These are phyloP conservation scores for Podaxis sp. DNA, from an alignment of 768 basidiomycete genomes.

Conservation along the genomic window DNA sequence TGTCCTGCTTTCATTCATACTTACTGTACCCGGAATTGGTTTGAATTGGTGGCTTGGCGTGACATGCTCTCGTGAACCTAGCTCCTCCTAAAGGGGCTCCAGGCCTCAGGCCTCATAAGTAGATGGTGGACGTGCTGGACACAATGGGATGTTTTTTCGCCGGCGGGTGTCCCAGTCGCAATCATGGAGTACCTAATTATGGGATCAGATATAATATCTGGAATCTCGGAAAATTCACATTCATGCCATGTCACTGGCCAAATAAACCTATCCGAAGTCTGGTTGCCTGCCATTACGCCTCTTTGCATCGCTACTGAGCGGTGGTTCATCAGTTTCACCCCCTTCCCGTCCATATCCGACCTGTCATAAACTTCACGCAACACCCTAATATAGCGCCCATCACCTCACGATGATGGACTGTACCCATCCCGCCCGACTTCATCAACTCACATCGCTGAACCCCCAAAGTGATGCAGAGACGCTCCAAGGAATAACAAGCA, in stretches of 20 bases:
- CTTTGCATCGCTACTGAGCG: neutral
- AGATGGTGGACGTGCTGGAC: too few relatives aligned
- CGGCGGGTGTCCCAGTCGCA: neutral
- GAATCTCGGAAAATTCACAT: neutral
- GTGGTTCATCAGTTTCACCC: slow-evolving; percentile 1
- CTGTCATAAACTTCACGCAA: neutral
- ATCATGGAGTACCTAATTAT: neutral
- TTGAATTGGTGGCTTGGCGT: too few relatives aligned
- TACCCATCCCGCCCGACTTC: neutral
- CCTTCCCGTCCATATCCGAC: neutral
- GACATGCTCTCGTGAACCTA: too few relatives aligned
- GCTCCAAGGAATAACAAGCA: neutral
- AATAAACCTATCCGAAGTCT: too few relatives aligned
- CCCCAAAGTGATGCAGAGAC: neutral
- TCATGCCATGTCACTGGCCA: neutral
- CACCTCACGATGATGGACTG: neutral
- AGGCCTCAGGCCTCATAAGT: too few relatives aligned
- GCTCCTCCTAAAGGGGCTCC: too few relatives aligned
- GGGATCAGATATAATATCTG: neutral
- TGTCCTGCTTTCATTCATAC: too few relatives aligned
- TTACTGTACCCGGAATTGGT: too few relatives aligned
- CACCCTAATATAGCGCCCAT: neutral
- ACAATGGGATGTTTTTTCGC: neutral
- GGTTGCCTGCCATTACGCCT: too few relatives aligned
- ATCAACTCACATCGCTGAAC: neutral